Evolutionary conservation across 352 stramenopile species (phyloP), one percentile per base, ranked within the genome.

Genomic region (Elongisporangium undulatum): DNA sequence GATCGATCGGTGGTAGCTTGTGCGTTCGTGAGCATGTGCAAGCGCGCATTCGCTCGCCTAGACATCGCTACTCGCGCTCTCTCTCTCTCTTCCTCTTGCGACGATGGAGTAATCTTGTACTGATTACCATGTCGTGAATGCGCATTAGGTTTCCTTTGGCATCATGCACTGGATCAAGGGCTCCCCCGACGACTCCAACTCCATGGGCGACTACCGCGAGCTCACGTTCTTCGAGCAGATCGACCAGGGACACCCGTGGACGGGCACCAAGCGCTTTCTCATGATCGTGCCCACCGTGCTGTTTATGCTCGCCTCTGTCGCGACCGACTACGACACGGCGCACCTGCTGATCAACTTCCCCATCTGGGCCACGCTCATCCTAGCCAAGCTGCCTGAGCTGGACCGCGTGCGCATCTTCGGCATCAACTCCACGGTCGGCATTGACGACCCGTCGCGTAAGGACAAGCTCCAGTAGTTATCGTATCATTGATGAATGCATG

Each of bases 191-290:
- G 91, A 97, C 70, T 94, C 95, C 61, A 95, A 81, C 55, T 69
- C 66, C 34, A 92, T 97, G 68, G 92, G 92, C 53, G 92, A 98
- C 75, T 96, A 97, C 76, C 87, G 94, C 49, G 90, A 94, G 63
- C 88, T 98, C 68, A 98, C 95, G 20, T 93, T 96, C 62, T 98
- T 96, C 81, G 95, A 98, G 72, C 95, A 98, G 75, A 92, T 98
- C 52, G 92, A 98, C 63, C 89, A 95, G 59, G 90, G 91, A 21
- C 77, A 89, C 58, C 82, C 87, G 48, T 98, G 91, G 90, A 97
- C 92, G 39, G 82, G 79, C 55, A 96, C 87, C 21, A 98, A 98
- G 75, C 97, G 97, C 70, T 97, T 98, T 59, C 71, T 98, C 9
- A 94, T 97, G 73, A 77, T 97, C 55, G 92, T 98, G 57, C 95